phyloP scores from a whole-genome alignment of 2,329 filamentous ascomycete genomes.

The Teratosphaeriaceae sp. region DNA sequence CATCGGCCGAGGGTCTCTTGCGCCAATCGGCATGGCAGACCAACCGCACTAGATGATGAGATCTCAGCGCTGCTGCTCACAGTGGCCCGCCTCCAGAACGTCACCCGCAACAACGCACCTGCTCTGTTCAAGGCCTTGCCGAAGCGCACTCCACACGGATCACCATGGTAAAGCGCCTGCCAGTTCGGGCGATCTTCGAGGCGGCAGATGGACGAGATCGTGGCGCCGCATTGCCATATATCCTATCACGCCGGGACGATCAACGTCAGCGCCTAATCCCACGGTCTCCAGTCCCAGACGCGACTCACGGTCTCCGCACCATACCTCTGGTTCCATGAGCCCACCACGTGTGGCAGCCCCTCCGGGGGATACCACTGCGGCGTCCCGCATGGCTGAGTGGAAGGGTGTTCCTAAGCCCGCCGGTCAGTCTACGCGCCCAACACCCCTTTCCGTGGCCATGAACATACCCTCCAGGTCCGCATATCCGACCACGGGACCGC shows the following conservation, averaged over 20 bases:
- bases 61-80: neutral
- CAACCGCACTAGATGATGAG: neutral
- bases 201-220: slow-evolving; percentile 13
- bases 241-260: too few species aligned
- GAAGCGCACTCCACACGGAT: neutral
- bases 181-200: neutral
- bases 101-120: neutral
- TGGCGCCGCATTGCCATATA: slow-evolving; percentile 17
- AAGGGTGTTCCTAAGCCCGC: neutral
- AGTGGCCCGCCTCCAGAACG: neutral
- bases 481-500: slow-evolving; percentile 9
- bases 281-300: too few species aligned
- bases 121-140: neutral
- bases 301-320: slow-evolving; percentile 14
- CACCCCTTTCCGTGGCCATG: neutral
- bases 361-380: slow-evolving; percentile 16
- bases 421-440: neutral
- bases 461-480: slow-evolving; percentile 2
- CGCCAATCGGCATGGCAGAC: neutral
- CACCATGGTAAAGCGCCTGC: neutral
- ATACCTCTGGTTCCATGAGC: neutral
- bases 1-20: too few species aligned
- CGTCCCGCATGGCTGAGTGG: slow-evolving; percentile 7
- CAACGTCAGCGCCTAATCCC: too few species aligned
- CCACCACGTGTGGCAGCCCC: slow-evolving; percentile 1